These are phyloP conservation scores for Trametes cinnabarina DNA, from an alignment of 768 basidiomycete genomes.

Conservation along the genomic window DNA sequence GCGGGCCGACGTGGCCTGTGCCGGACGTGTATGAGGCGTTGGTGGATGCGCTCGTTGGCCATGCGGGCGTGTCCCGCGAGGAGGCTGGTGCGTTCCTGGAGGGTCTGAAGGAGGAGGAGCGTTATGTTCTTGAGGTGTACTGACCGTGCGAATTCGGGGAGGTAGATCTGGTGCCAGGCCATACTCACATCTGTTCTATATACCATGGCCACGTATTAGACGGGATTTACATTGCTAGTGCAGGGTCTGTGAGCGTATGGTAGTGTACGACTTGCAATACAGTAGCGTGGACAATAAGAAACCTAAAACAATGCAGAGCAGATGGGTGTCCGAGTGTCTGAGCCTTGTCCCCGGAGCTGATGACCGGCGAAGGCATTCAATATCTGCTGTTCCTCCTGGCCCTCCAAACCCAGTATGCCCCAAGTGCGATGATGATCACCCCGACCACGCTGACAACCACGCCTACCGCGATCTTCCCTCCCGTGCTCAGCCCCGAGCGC, in stretches of 20 bases:
- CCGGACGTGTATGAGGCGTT: conserved; percentile 96
- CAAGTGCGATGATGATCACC: conserved; percentile 48
- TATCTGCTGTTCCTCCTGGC: conserved; percentile 8
- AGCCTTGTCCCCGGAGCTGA: background rate
- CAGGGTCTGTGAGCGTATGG: background rate
- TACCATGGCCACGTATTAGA: background rate
- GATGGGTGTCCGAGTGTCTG: background rate
- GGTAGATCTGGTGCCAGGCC: background rate
- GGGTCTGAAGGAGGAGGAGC: conserved; percentile 91
- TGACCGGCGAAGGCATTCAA: background rate
- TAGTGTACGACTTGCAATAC: background rate
- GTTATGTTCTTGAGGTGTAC: conserved; percentile 91
- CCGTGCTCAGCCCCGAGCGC: conserved; percentile 48
- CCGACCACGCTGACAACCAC: conserved; percentile 64
- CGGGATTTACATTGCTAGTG: background rate
- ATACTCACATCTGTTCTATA: background rate
- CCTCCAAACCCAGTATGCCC: conserved; percentile 27
- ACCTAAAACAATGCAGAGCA: background rate
- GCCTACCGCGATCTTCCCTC: conserved; percentile 68
- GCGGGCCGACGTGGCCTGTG: conserved; percentile 99
- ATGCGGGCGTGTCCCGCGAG: conserved; percentile 60
- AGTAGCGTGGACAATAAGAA: background rate
- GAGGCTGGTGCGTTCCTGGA: conserved; percentile 83
- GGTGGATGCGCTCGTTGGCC: conserved; percentile 73
- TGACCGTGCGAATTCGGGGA: background rate